Conservation (phyloP, 2,329 filamentous ascomycete species). For the Cercospora sojina region DNA sequence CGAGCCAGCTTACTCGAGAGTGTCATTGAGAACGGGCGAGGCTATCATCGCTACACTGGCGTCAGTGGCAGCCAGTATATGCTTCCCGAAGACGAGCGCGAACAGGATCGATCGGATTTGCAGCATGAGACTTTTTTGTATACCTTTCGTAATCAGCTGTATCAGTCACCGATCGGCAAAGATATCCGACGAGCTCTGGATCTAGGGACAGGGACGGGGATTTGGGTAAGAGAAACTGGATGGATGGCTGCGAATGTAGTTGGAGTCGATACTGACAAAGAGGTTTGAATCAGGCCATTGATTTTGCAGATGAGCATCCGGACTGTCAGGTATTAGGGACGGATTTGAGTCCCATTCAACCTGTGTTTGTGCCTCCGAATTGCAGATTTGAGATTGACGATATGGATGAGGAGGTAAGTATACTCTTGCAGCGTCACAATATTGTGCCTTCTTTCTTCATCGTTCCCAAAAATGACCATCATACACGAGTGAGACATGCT, state of each 20-base stretch:
- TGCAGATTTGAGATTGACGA: constrained; percentile 35
- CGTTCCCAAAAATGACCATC: background rate
- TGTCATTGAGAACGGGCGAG: constrained; percentile 17
- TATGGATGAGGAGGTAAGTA: constrained; percentile 27
- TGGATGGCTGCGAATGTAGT: background rate
- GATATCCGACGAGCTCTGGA: constrained; percentile 48
- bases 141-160: constrained; percentile 35
- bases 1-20: constrained; percentile 7
- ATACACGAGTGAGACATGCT: background rate
- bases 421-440: background rate
- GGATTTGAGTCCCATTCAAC: constrained; percentile 14
- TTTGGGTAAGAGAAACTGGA: constrained; percentile 49
- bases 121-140: constrained; percentile 34
- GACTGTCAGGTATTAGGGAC: constrained; percentile 1
- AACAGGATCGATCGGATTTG: constrained; percentile 33
- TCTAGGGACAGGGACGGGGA: constrained; percentile 50
- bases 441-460: background rate
- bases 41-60: constrained; percentile 29
- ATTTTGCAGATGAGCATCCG: constrained; percentile 19
- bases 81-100: constrained; percentile 34
- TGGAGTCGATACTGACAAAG: constrained; percentile 35
- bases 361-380: constrained; percentile 28
- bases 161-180: constrained; percentile 42
- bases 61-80: constrained; percentile 29
- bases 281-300: constrained; percentile 30